Evolutionary conservation across 2,329 filamentous ascomycete genomes (phyloP), one percentile per base, ranked within the genome.

Genomic region (Cercospora citrullina): DNA sequence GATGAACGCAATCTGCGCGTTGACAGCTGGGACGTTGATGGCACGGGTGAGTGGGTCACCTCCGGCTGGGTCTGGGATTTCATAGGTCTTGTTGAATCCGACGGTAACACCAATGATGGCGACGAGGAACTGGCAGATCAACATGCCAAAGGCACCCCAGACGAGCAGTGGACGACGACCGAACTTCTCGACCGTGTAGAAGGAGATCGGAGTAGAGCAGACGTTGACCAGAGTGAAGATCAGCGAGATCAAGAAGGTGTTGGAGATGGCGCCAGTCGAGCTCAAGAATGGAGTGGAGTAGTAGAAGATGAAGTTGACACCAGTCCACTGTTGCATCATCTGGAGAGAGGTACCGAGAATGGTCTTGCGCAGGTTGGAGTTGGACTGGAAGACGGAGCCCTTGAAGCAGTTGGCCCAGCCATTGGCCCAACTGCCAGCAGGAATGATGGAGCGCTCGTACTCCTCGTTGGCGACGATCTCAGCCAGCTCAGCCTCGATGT

Each of bases 161-260:
- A 97, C 86, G 73, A 97, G 89, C 67, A 97, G 88, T 59, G 87
- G 85, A 72, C 93, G 92, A 78, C 93, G 92, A 73, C 93, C 93
- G 72, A 93, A 87, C 75, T 84, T 87, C 84, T 97, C 93, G 69
- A 96, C 89, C 21, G 90, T 90, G 82, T 86, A 96, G 87, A 96
- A 96, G 31, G 93, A 95, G 75, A 96, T 80, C 0, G 93, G 93
- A 1, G 93, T 96, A 45, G 91, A 94, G 81, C 82, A 86, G 70
- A 95, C 91, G 82, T 96, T 96, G 84, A 96, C 91, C 64, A 95
- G 86, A 71, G 91, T 95, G 80, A 92, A 94, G 82, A 96, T 87
- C 77, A 96, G 85, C 67, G 89, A 91, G 78, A 95, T 93, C 74
- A 96, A 80, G 87, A 96, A 96, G 53, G 87, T 85, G 84, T 96